Conservation (phyloP, 371 early-diverging fungal genomes). For the Lichtheimia ramosa region DNA sequence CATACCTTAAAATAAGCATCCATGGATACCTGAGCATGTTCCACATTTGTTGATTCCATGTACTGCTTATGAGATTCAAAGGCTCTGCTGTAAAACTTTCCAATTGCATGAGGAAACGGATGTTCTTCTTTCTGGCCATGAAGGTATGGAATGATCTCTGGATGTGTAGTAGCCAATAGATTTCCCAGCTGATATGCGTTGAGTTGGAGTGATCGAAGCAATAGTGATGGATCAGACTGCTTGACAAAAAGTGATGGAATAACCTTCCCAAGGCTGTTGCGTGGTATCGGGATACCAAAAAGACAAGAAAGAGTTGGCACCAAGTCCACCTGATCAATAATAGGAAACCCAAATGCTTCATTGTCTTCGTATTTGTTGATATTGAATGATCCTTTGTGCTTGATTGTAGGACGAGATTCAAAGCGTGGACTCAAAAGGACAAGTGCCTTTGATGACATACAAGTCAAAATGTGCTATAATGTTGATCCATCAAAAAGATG, state of each 20-base stretch:
- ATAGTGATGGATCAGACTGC: background rate
- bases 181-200: slow-evolving; percentile 65
- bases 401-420: slow-evolving; percentile 28
- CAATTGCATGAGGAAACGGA: background rate
- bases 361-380: background rate
- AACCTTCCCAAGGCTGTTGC: slow-evolving; percentile 84
- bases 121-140: background rate
- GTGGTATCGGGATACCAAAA: slow-evolving; percentile 88
- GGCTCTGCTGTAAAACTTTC: slow-evolving; percentile 11
- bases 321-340: slow-evolving; percentile 83
- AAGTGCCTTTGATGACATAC: slow-evolving; percentile 29
- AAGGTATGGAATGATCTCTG: slow-evolving; percentile 15
- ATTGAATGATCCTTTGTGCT: slow-evolving; percentile 1
- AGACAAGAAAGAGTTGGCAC: slow-evolving; percentile 86
- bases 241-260: slow-evolving; percentile 64
- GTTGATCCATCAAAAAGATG: background rate
- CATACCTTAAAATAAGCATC: slow-evolving; percentile 41
- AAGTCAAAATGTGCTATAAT: background rate
- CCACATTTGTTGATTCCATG: background rate
- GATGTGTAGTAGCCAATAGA: slow-evolving; percentile 15
- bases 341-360: slow-evolving; percentile 21
- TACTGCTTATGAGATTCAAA: slow-evolving; percentile 16
- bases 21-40: slow-evolving; percentile 13
- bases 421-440: slow-evolving; percentile 52
- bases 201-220: slow-evolving; percentile 48